These are phyloP conservation scores for Curvularia lunata DNA, from an alignment of 2,329 filamentous ascomycete species.

Conservation along the genomic window DNA sequence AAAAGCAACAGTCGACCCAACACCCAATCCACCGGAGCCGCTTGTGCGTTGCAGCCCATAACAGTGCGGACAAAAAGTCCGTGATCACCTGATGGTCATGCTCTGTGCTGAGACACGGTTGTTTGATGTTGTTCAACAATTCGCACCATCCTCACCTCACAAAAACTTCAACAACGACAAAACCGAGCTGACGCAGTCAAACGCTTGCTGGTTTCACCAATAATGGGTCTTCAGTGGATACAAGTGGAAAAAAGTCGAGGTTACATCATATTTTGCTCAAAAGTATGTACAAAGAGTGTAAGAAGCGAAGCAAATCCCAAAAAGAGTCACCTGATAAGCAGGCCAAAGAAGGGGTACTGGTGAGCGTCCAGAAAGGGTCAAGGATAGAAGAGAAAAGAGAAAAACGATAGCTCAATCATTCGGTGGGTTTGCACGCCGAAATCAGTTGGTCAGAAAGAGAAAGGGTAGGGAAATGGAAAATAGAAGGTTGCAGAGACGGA, in stretches of 20 bases:
- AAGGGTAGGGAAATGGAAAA: constrained; percentile 3
- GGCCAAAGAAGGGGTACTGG: constrained; percentile 5
- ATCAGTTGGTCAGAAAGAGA: constrained; percentile 11
- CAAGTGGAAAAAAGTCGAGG: not conserved
- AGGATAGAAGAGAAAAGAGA: constrained; percentile 7
- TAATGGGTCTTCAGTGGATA: not conserved
- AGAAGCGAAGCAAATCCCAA: constrained; percentile 22
- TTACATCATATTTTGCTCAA: constrained; percentile 9
- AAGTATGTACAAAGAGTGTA: constrained; percentile 27
- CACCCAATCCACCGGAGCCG: constrained; percentile 14
- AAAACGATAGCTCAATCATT: constrained; percentile 3
- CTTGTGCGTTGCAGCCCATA: constrained; percentile 8
- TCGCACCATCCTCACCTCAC: not conserved
- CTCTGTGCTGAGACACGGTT: not conserved
- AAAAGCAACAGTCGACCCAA: constrained; percentile 16
- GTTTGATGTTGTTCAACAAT: not conserved
- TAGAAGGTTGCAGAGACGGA: constrained; percentile 5
- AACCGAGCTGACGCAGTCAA: not conserved
- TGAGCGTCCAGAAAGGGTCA: constrained; percentile 4
- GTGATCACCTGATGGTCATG: constrained; percentile 7
- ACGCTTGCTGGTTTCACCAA: not conserved
- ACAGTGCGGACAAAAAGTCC: constrained; percentile 17
- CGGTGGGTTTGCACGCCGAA: constrained; percentile 1
- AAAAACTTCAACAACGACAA: not conserved
- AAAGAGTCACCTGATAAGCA: constrained; percentile 12